Percentiles rank a stretch among this genome's conserved stretches.
phyloP scores from a whole-genome alignment of 805 yeast species.

The Jamesozyma lodderae region DNA sequence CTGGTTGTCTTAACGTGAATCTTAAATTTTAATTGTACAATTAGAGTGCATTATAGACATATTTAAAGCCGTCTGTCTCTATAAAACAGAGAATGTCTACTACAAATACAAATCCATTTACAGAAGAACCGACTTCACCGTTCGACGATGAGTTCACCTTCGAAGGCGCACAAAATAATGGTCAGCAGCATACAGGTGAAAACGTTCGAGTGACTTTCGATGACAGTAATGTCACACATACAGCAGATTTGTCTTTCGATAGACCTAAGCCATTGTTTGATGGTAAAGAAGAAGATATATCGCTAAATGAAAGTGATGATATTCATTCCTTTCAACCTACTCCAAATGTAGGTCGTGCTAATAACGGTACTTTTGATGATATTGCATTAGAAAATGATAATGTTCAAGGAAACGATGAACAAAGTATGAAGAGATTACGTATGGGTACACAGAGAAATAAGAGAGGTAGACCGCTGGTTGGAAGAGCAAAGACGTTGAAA shows the following conservation, averaged over 20 bases:
- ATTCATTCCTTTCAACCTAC: slow-evolving; percentile 23
- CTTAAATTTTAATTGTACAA: too few species aligned
- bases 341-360: slow-evolving; percentile 17
- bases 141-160: slow-evolving; percentile 24
- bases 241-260: not conserved
- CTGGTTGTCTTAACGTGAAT: too few species aligned
- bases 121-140: slow-evolving; percentile 15
- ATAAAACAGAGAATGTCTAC: too few species aligned
- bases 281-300: slow-evolving; percentile 1
- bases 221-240: slow-evolving; percentile 1
- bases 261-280: slow-evolving; percentile 1
- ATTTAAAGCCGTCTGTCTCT: too few species aligned
- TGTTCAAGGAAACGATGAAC: slow-evolving; percentile 9
- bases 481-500: slow-evolving; percentile 53
- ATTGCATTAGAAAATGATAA: slow-evolving; percentile 16
- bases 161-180: slow-evolving; percentile 15
- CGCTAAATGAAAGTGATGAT: slow-evolving; percentile 7
- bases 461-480: slow-evolving; percentile 54
- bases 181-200: too few species aligned
- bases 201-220: not conserved
- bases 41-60: too few species aligned
- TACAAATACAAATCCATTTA: slow-evolving; percentile 5
- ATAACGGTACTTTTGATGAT: slow-evolving; percentile 20
- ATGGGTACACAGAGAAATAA: slow-evolving; percentile 87
- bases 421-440: slow-evolving; percentile 58